Percentiles rank a stretch among this genome's conserved stretches.
Evolutionary conservation across 371 early-diverging fungal species (phyloP).

Genomic region (Mortierella sp.): DNA sequence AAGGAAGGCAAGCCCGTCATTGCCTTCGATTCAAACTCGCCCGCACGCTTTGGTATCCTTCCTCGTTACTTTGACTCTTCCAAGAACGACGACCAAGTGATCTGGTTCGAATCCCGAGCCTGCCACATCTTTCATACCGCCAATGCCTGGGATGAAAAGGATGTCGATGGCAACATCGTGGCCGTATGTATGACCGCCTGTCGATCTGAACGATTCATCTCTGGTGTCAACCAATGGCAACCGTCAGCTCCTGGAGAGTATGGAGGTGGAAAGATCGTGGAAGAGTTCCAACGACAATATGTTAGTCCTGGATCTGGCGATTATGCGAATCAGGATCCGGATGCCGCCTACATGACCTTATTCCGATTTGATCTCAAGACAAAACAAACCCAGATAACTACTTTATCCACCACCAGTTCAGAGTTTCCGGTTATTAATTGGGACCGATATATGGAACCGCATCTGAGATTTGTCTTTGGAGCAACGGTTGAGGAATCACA

Average conservation of each 20-base stretch:
- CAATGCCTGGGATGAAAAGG: slow-evolving; percentile 49
- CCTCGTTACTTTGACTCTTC: slow-evolving; percentile 40
- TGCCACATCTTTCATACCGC: slow-evolving; percentile 49
- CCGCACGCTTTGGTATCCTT: slow-evolving; percentile 36
- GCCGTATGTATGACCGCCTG: slow-evolving; percentile 43
- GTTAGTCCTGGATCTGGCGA: slow-evolving; percentile 21
- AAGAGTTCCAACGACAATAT: slow-evolving; percentile 21
- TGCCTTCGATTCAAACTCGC: slow-evolving; percentile 22
- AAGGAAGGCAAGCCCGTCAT: slow-evolving; percentile 27
- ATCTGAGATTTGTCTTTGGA: slow-evolving; percentile 24
- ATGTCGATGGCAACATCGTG: slow-evolving; percentile 32
- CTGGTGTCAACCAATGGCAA: slow-evolving; percentile 31
- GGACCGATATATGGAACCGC: slow-evolving; percentile 27
- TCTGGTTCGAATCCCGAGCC: slow-evolving; percentile 43
- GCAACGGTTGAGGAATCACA: slow-evolving; percentile 12
- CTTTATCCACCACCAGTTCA: slow-evolving; percentile 14
- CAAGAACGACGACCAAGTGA: slow-evolving; percentile 33
- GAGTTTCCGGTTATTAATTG: slow-evolving; percentile 39
- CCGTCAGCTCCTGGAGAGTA: slow-evolving; percentile 8
- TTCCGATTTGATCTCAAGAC: slow-evolving; percentile 50
- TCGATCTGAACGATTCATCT: slow-evolving; percentile 30
- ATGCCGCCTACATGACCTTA: slow-evolving; percentile 35
- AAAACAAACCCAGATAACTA: slow-evolving; percentile 26
- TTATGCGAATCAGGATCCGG: slow-evolving; percentile 36
- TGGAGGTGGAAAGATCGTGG: slow-evolving; percentile 36